A percentile compares a stretch with the other conserved stretches of the same genome.
Conservation (phyloP, 192 early-diverging fungal species). For the Diversispora eburnea region DNA sequence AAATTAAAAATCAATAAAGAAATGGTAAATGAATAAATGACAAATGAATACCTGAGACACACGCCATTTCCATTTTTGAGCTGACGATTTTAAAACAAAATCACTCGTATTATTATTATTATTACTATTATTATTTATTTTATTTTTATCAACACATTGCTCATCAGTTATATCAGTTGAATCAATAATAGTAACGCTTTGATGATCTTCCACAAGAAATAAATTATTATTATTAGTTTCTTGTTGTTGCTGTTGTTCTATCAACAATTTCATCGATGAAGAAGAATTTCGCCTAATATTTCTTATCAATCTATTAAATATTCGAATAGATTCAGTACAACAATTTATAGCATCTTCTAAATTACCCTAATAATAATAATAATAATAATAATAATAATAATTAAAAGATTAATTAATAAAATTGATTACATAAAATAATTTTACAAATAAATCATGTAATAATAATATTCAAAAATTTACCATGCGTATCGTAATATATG, state of each 20-base stretch:
- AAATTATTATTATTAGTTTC: slow-evolving; percentile 25
- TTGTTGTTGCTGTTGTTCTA: neutral
- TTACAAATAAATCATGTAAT: too few species aligned
- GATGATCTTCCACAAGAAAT: slow-evolving; percentile 16
- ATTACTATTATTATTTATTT: too few species aligned
- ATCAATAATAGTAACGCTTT: neutral
- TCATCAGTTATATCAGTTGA: neutral
- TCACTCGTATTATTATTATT: too few species aligned
- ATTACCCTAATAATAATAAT: slow-evolving; percentile 26
- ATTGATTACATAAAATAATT: too few species aligned
- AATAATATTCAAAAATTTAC: neutral
- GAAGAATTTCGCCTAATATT: slow-evolving; percentile 28
- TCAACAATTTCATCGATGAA: too few species aligned
- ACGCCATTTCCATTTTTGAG: slow-evolving; percentile 35
- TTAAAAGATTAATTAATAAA: too few species aligned
- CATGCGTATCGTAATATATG: slow-evolving; percentile 28
- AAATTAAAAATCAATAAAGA: neutral
- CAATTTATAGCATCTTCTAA: slow-evolving; percentile 43
- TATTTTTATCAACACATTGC: too few species aligned
- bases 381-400: too few species aligned
- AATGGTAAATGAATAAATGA: neutral
- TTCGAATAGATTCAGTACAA: slow-evolving; percentile 31
- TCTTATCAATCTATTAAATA: slow-evolving; percentile 37
- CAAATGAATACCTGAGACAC: slow-evolving; percentile 31
- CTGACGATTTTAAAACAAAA: slow-evolving; percentile 10